Conservation (phyloP, 495 filamentous ascomycete genomes). For the Penicillium subrubescens region DNA sequence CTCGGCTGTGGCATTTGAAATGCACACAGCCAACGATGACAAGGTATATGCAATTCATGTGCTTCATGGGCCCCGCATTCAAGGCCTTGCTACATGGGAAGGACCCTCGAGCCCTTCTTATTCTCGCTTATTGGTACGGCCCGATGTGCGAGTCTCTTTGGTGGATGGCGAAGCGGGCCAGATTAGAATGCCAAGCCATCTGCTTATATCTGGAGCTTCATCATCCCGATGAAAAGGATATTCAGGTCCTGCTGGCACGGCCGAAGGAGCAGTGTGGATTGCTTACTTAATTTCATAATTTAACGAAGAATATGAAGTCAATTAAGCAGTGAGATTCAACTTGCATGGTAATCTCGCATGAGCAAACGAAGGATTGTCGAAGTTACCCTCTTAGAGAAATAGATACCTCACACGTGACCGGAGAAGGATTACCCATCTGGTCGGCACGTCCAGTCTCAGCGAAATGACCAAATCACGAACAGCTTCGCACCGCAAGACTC, state of each 20-base stretch:
- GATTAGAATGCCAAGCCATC: slow-evolving; percentile 44
- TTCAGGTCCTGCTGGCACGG: slow-evolving; percentile 12
- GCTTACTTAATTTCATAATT: neutral
- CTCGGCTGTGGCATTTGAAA: slow-evolving; percentile 14
- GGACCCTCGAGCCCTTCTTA: slow-evolving; percentile 40
- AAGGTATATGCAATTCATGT: slow-evolving; percentile 23
- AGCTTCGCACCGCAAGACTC: neutral
- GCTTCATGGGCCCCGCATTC: slow-evolving; percentile 17
- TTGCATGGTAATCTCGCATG: neutral
- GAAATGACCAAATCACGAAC: neutral
- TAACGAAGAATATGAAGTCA: neutral
- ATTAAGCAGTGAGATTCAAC: neutral
- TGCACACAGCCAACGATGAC: slow-evolving; percentile 11
- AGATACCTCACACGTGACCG: slow-evolving; percentile 19
- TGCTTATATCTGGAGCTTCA: slow-evolving; percentile 36
- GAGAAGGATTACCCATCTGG: slow-evolving; percentile 5
- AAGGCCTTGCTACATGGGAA: slow-evolving; percentile 31
- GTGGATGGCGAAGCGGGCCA: slow-evolving; percentile 38
- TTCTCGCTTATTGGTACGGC: slow-evolving; percentile 44
- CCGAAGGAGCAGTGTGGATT: slow-evolving; percentile 9
- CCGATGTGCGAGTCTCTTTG: slow-evolving; percentile 28
- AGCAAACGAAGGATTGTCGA: neutral
- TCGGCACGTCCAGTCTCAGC: neutral
- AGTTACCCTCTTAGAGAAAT: neutral
- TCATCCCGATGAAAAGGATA: slow-evolving; percentile 9